Evolutionary conservation across 768 basidiomycete species (phyloP), one percentile per base, ranked within the genome.

Genomic region (Termitomyces sp.): DNA sequence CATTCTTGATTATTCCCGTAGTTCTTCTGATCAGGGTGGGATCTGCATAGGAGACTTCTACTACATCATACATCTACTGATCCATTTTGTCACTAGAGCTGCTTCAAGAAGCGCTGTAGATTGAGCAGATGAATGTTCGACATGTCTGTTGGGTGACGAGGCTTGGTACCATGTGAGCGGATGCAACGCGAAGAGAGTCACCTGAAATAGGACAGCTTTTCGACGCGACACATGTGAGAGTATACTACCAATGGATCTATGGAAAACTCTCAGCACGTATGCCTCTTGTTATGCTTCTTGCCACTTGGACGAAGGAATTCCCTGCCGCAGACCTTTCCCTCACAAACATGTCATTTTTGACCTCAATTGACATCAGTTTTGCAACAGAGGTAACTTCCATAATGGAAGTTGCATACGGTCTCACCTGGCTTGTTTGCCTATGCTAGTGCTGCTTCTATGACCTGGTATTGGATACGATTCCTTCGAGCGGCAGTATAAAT

Each of bases 341-440:
- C 31, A 9, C 20, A 25, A 47, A 46, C 25, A 57, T 5, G 29
- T 29, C 43, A 3, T 56, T 34, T 20, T 40, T 36, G 56, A 56
- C 31, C 12, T 36, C 56, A 32, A n/a, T 56, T 45, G 37, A 38
- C 37, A n/a, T 9, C 42, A 12, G 11, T 46, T 17, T 47, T 34
- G 25, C 25, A 25, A 25, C 25, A 25, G 25, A 25, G 25, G 25
- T 25, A 25, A 37, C 32, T 56, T 54, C 57, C 43, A 57, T 42
- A 52, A 63, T 65, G 62, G 62, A 54, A 57, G 50, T 60, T 59
- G 37, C 65, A 65, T 68, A 65, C 57, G 65, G 48, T 63, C 55
- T 46, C 31, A 43, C 38, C 45, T 59, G 31, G 54, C 42, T 45
- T 42, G 57, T 61, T 1, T 25, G 25, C 25, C 25, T 25, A 25